Base-by-base conservation (phyloP, 2,329 filamentous ascomycete genomes). In the Stylonectria norvegica region DNA sequence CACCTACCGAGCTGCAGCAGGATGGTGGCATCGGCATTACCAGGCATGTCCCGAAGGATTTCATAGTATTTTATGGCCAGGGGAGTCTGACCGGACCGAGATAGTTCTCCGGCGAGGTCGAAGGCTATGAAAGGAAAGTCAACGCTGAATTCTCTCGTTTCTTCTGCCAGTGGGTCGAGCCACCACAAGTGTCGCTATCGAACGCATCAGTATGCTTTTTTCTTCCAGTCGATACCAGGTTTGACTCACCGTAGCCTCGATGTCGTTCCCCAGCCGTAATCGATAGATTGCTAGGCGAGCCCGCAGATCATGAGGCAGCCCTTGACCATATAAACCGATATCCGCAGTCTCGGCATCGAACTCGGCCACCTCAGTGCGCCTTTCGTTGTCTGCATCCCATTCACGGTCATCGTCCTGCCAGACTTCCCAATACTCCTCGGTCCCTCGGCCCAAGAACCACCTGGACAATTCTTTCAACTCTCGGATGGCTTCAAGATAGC, bases 271-370 rank as follows among this genome's bases (percentile, higher is more conserved):
- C 44, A 88, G 70, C 40, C 80, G 82, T 23, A 95, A 67, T n/a
- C 93, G 81, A 59, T 89, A 91, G 4, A 91, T 69, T 4, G 87
- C 91, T 48, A 98, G 69, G 58, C 91, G 93, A 20, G 88, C 78
- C 15, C 91, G 82, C 29, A 98, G 70, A 51, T 96, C 89, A 5
- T 90, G 63, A 1, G 90, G 91, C 27, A 96, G 69, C 1, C 82
- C 80, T 27, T 75, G 63, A 0, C 88, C 89, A 60, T 95, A 95
- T 1, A 75, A 68, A 5, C 73, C 69, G 4, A 66, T 57, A 1
- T 75, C 69, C 58, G 79, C 79, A 31, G 64, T 65, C 3, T 67
- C 73, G 4, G 73, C 68, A 7, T 72, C 64, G 59, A 85, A 95
- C 2, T 76, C 76, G 2, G 76, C 63, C 5, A 86, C 74, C 42